These are phyloP conservation scores for Daldinia bambusicola DNA, from an alignment of 495 filamentous ascomycete genomes.

Conservation along the genomic window DNA sequence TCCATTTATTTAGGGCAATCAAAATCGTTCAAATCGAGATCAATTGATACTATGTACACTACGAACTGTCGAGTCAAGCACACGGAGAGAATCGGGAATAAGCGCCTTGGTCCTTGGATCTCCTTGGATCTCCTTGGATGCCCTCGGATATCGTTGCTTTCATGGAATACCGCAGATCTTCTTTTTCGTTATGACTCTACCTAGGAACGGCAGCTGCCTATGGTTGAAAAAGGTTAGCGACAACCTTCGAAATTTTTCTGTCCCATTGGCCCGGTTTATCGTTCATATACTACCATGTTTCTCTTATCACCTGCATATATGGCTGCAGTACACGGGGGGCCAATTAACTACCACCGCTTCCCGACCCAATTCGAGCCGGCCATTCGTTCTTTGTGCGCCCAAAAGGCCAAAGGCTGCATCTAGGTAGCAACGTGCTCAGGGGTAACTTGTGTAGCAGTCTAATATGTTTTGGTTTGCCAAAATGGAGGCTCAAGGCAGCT, in stretches of 20 bases:
- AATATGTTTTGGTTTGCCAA: conserved; percentile 11
- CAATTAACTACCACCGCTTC: conserved; percentile 25
- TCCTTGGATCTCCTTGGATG: too few species aligned
- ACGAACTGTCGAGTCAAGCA: conserved; percentile 2
- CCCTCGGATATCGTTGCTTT: too few species aligned
- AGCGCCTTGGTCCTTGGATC: background rate
- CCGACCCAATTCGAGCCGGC: conserved; percentile 21
- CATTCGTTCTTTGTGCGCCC: conserved; percentile 14
- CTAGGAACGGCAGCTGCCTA: too few species aligned
- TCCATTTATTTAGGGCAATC: conserved; percentile 8
- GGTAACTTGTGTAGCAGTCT: conserved; percentile 7
- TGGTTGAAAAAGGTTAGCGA: background rate
- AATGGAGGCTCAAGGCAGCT: conserved; percentile 4
- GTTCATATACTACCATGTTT: conserved; percentile 6
- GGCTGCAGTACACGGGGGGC: conserved; percentile 13
- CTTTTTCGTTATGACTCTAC: background rate
- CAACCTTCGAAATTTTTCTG: background rate
- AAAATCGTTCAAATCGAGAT: background rate
- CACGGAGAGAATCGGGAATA: background rate
- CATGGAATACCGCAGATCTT: too few species aligned
- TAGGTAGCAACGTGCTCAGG: conserved; percentile 16
- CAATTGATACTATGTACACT: background rate
- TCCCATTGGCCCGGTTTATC: background rate
- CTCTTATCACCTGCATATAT: conserved; percentile 2
- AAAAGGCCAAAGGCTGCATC: conserved; percentile 16